Conservation (phyloP, 805 yeast species). For the Blastobotrys muscicola region DNA sequence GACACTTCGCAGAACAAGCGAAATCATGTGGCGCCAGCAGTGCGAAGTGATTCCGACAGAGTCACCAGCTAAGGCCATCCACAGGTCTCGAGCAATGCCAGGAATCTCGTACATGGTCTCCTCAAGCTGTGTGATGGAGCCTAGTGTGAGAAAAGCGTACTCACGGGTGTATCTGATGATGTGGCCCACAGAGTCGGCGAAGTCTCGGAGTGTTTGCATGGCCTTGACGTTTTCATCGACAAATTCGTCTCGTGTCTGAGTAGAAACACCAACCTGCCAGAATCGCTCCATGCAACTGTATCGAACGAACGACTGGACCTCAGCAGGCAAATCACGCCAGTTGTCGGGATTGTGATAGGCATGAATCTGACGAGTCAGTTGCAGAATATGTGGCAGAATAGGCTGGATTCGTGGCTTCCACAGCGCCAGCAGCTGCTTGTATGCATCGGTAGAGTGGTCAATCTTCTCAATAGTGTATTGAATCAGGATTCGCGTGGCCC, state of each 20-base stretch:
- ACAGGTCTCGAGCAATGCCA: constrained; percentile 60
- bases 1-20: constrained; percentile 76
- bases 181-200: constrained; percentile 97
- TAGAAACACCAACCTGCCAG: constrained; percentile 98
- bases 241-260: constrained; percentile 87
- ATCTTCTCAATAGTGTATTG: constrained; percentile 93
- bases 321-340: constrained; percentile 80
- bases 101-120: constrained; percentile 84
- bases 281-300: constrained; percentile 87
- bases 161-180: constrained; percentile 92
- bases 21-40: constrained; percentile 95
- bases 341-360: constrained; percentile 90
- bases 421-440: constrained; percentile 53
- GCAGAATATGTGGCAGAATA: constrained; percentile 82
- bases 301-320: constrained; percentile 86
- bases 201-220: constrained; percentile 85
- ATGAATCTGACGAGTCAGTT: constrained; percentile 80
- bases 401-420: constrained; percentile 95
- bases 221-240: constrained; percentile 92
- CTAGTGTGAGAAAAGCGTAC: constrained; percentile 83
- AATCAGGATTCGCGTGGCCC: constrained; percentile 89
- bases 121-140: constrained; percentile 82
- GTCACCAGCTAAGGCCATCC: constrained; percentile 83
- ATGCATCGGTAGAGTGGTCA: constrained; percentile 69
- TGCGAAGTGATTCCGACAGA: constrained; percentile 83